phyloP scores from a whole-genome alignment of 139 green algal species.

The Tetraselmis chui region DNA sequence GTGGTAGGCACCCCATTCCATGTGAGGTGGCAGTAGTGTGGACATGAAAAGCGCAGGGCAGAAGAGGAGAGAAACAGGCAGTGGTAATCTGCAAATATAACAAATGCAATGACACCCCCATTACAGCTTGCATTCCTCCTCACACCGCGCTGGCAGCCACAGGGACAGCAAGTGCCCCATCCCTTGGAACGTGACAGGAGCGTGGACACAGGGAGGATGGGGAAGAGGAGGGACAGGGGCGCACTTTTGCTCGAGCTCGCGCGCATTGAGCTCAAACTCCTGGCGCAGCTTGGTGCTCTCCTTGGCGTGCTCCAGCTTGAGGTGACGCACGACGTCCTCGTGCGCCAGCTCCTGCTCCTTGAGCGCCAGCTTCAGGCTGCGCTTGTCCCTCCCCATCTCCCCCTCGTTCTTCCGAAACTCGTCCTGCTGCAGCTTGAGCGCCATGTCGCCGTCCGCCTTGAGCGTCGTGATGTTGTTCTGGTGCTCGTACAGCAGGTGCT shows the following conservation, averaged over 20 bases:
- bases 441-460: slow-evolving; percentile 74
- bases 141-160: too few relatives aligned
- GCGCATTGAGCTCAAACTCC: slow-evolving; percentile 75
- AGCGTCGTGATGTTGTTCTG: slow-evolving; percentile 77
- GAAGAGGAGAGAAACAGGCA: too few relatives aligned
- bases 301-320: slow-evolving; percentile 83
- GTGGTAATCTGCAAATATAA: too few relatives aligned
- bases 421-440: slow-evolving; percentile 65
- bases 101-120: too few relatives aligned
- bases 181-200: too few relatives aligned
- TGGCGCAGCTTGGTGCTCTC: slow-evolving; percentile 81
- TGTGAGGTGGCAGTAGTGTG: too few relatives aligned
- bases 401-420: slow-evolving; percentile 51
- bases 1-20: too few relatives aligned
- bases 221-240: not conserved
- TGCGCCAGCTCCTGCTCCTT: slow-evolving; percentile 77
- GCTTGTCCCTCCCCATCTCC: slow-evolving; percentile 70
- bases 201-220: not conserved
- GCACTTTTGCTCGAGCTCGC: slow-evolving; percentile 72
- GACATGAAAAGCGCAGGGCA: too few relatives aligned
- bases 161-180: too few relatives aligned
- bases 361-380: slow-evolving; percentile 66
- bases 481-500: slow-evolving; percentile 92
- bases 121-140: too few relatives aligned
- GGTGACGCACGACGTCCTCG: slow-evolving; percentile 64